phyloP scores from a whole-genome alignment of 2,329 filamentous ascomycete species.

The Diaporthe aspalathi region DNA sequence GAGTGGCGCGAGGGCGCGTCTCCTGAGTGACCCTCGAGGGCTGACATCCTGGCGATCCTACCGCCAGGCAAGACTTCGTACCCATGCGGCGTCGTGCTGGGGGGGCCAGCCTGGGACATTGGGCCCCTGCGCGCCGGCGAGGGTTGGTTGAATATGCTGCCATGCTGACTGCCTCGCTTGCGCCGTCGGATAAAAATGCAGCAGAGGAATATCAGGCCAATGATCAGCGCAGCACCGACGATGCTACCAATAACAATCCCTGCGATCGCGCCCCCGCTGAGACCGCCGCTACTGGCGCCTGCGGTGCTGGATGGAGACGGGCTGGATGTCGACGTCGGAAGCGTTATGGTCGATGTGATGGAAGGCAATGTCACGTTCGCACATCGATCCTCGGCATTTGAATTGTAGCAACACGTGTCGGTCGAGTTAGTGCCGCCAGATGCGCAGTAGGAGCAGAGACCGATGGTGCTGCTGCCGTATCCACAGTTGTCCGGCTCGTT shows the following conservation, averaged over 20 bases:
- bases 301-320: conserved; percentile 54
- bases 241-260: conserved; percentile 89
- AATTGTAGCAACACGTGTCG: conserved; percentile 92
- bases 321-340: conserved; percentile 61
- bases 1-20: conserved; percentile 68
- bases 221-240: conserved; percentile 76
- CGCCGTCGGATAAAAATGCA: conserved; percentile 62
- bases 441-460: conserved; percentile 88
- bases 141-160: conserved; percentile 90
- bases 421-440: conserved; percentile 89
- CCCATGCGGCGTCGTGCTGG: conserved; percentile 56
- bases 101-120: conserved; percentile 53
- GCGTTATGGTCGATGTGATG: conserved; percentile 75
- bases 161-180: conserved; percentile 70
- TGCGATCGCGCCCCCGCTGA: conserved; percentile 90
- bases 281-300: conserved; percentile 48
- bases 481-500: conserved; percentile 93
- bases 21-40: conserved; percentile 80
- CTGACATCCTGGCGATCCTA: conserved; percentile 95
- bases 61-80: conserved; percentile 86
- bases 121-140: conserved; percentile 72
- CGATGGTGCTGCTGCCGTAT: conserved; percentile 76
- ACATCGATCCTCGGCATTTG: conserved; percentile 80
- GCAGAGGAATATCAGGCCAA: conserved; percentile 76
- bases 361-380: conserved; percentile 81